Conservation (phyloP, 495 filamentous ascomycete genomes). For the Neurospora sp. region DNA sequence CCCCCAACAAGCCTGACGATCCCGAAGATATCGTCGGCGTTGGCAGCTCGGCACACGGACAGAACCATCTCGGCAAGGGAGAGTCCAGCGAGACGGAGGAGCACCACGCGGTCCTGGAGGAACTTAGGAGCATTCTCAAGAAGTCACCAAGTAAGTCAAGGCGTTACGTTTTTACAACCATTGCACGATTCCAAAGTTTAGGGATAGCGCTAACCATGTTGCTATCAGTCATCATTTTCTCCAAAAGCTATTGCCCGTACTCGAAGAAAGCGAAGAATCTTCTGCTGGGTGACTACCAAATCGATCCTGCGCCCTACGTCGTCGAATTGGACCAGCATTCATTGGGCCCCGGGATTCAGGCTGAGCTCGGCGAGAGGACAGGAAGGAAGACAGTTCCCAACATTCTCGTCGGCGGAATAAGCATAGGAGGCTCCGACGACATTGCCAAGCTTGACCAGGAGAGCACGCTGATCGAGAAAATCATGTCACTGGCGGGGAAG, state of each 20-base stretch:
- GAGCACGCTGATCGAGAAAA: constrained; percentile 59
- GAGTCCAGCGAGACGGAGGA: constrained; percentile 42
- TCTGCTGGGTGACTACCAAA: constrained; percentile 70
- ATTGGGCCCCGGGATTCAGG: constrained; percentile 62
- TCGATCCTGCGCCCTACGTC: constrained; percentile 72
- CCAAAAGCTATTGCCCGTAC: constrained; percentile 83
- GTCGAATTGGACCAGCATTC: constrained; percentile 84
- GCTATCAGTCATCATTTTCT: constrained; percentile 77
- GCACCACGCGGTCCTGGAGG: constrained; percentile 46
- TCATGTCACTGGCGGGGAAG: constrained; percentile 65
- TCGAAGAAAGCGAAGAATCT: constrained; percentile 75
- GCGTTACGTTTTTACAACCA: neutral
- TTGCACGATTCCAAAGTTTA: neutral
- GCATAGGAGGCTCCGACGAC: constrained; percentile 87
- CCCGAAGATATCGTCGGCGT: constrained; percentile 38
- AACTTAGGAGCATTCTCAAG: constrained; percentile 69
- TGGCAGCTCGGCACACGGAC: constrained; percentile 53
- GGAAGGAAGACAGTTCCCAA: constrained; percentile 85
- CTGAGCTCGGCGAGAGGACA: constrained; percentile 56
- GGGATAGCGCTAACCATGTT: constrained; percentile 13
- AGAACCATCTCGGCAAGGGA: constrained; percentile 32
- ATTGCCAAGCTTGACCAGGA: constrained; percentile 60
- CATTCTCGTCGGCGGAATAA: constrained; percentile 74
- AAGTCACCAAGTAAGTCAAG: constrained; percentile 60
- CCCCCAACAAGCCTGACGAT: constrained; percentile 43